Conservation (phyloP, 2,329 filamentous ascomycete genomes). For the Calonectria pteridis region DNA sequence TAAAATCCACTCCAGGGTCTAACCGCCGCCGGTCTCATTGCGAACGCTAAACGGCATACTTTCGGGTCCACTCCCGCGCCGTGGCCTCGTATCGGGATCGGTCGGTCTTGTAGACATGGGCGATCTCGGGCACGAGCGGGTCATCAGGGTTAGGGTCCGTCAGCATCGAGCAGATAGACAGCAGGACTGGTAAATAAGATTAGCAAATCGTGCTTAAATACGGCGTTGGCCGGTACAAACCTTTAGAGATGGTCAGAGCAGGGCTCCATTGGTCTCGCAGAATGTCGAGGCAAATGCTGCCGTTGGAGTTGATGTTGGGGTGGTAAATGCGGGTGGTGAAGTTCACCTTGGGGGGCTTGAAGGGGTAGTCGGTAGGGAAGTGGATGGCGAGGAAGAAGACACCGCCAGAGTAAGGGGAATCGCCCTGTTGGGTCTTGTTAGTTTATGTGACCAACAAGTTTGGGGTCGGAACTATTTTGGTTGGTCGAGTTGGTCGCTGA, state of each 20-base stretch:
- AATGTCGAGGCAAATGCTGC: slow-evolving; percentile 98
- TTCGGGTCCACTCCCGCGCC: slow-evolving; percentile 97
- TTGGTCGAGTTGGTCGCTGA: slow-evolving; percentile 30
- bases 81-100: slow-evolving; percentile 95
- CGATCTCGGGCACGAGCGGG: slow-evolving; percentile 97
- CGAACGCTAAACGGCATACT: slow-evolving; percentile 87
- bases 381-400: slow-evolving; percentile 99
- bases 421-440: slow-evolving; percentile 70
- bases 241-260: slow-evolving; percentile 98
- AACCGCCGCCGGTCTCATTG: slow-evolving; percentile 36
- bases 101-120: slow-evolving; percentile 99
- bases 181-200: slow-evolving; percentile 75
- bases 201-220: slow-evolving; percentile 20
- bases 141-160: slow-evolving; percentile 99
- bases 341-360: slow-evolving; percentile 99
- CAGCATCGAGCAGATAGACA: slow-evolving; percentile 99
- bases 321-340: slow-evolving; percentile 99
- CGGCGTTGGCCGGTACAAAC: slow-evolving; percentile 59
- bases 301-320: slow-evolving; percentile 99
- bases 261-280: slow-evolving; percentile 99
- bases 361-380: slow-evolving; percentile 99
- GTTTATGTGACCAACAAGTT: slow-evolving; percentile 31
- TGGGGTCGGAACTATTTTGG: slow-evolving; percentile 23
- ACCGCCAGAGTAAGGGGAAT: slow-evolving; percentile 97
- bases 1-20: slow-evolving; percentile 45